A percentile compares a stretch with the other conserved stretches of the same genome.
Conservation (phyloP, 176 grass and related monocot species). For the Aegilops tauschii region DNA sequence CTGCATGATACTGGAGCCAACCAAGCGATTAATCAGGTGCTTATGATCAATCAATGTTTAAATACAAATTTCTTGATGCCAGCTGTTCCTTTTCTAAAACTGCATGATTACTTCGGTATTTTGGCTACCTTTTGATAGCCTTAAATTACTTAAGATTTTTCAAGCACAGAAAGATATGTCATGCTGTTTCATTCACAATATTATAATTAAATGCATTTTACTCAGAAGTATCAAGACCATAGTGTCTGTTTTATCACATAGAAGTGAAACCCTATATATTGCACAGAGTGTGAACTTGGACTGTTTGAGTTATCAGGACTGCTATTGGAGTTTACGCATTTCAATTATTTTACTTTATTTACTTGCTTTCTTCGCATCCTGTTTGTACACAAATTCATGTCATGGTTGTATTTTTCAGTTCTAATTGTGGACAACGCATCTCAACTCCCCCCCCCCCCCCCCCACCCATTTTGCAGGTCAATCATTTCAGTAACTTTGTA, state of each 20-base stretch:
- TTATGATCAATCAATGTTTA: constrained; percentile 14
- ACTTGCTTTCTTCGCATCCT: constrained; percentile 2
- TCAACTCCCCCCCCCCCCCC: background rate
- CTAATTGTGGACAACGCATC: constrained; percentile 2
- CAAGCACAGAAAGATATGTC: background rate
- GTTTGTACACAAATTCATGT: constrained; percentile 5
- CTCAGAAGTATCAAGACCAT: background rate
- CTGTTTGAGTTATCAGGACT: background rate
- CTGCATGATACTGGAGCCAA: constrained; percentile 90
- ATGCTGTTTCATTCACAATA: constrained; percentile 4
- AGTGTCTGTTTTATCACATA: background rate
- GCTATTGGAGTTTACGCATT: background rate
- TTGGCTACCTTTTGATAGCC: background rate
- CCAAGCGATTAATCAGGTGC: constrained; percentile 92
- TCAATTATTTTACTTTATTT: background rate
- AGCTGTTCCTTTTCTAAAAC: constrained; percentile 4
- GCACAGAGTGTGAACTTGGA: background rate
- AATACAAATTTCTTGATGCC: constrained; percentile 23
- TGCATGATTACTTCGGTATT: background rate
- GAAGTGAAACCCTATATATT: constrained; percentile 8
- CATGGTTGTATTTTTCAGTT: background rate
- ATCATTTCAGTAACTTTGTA: constrained; percentile 87
- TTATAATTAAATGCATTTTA: constrained; percentile 15
- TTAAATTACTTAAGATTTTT: background rate
- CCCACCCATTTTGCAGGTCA: constrained; percentile 61